Base-by-base conservation (phyloP, 1,284 basidiomycete species). In the Pseudozyma hubeiensis region DNA sequence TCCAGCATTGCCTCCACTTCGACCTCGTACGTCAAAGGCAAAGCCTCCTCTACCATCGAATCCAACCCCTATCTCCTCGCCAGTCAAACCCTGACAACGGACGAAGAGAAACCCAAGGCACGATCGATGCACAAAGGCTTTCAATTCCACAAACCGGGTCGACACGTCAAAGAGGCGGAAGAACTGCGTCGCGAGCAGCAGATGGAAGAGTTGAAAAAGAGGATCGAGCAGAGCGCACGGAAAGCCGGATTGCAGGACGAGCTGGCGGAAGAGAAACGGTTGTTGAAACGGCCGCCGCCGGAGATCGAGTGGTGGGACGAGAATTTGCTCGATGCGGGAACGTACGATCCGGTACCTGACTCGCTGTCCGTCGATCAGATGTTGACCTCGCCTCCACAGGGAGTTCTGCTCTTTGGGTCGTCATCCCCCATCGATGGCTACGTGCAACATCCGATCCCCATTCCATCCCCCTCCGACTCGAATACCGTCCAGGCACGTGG, bases 221-320 rank as follows among this genome's bases (percentile, higher is more conserved):
- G 94, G 46, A 98, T 99, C 75, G 93, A 93, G 13, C 93, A 95
- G 84, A 91, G 91, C 74, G 92, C 93, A 33, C 88, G 90, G 70
- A 97, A 96, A 85, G 96, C 95, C 16, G 97, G 96, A 11, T 82
- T 99, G 80, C 93, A 96, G 82, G 90, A 90, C 39, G 96, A 97
- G 84, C 91, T 97, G 81, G 93, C 94, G 0, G 86, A 96, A 39
- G 95, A 97, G 85, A 92, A 93, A 86, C 90, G 89, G 68, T 89
- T 67, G 17, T 79, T 94, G 90, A 88, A 94, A 46, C 89, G 90
- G 61, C 88, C 91, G 0, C 96, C 96, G 5, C 97, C 96, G 0
- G 90, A 90, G 6, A 89, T 91, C 8, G 96, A 99, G 85, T 99
- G 96, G 96, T 99, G 97, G 96, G 97, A 99, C 85, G 90, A 89